Evolutionary conservation across 169 alveolate species (phyloP).

Genomic region (Miamiensis avidus): DNA sequence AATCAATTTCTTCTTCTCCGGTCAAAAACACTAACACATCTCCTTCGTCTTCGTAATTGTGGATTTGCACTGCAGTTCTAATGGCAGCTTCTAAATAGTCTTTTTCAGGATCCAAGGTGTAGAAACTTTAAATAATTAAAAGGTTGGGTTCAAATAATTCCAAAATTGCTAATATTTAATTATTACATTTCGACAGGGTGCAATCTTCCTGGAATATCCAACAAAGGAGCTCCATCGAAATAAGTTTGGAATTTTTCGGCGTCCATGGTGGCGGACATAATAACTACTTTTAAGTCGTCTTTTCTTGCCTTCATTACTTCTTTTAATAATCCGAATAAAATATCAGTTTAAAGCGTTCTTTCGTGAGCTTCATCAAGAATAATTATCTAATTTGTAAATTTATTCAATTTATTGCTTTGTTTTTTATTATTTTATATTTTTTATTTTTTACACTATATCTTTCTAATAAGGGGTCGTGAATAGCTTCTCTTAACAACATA

Average conservation of each 20-base stretch:
- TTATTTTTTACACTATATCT: constrained; percentile 42
- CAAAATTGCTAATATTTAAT: no score
- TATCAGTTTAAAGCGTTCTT: constrained; percentile 97
- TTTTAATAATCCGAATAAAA: constrained; percentile 96
- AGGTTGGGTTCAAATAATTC: no score
- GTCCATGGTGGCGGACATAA: constrained; percentile 98
- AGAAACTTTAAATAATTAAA: constrained; percentile 47
- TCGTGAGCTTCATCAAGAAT: constrained; percentile 99
- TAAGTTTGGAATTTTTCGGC: constrained; percentile 94
- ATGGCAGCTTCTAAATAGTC: constrained; percentile 94
- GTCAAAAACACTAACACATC: constrained; percentile 94
- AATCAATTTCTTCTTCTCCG: constrained; percentile 90
- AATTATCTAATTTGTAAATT: no score
- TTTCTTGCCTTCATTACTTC: constrained; percentile 88
- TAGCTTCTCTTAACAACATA: constrained; percentile 97
- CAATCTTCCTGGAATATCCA: constrained; percentile 97
- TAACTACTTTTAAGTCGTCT: constrained; percentile 91
- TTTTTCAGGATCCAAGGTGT: constrained; percentile 94
- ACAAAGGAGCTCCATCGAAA: constrained; percentile 95
- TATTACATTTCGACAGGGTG: constrained; percentile 95
- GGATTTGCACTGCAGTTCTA: constrained; percentile 92
- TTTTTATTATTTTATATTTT: no score
- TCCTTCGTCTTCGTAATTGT: constrained; percentile 91
- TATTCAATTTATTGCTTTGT: no score
- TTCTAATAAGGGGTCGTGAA: constrained; percentile 90